Evolutionary conservation across 2,329 filamentous ascomycete species (phyloP), one percentile per base, ranked within the genome.

Genomic region (Hymenoscyphus infarciens): DNA sequence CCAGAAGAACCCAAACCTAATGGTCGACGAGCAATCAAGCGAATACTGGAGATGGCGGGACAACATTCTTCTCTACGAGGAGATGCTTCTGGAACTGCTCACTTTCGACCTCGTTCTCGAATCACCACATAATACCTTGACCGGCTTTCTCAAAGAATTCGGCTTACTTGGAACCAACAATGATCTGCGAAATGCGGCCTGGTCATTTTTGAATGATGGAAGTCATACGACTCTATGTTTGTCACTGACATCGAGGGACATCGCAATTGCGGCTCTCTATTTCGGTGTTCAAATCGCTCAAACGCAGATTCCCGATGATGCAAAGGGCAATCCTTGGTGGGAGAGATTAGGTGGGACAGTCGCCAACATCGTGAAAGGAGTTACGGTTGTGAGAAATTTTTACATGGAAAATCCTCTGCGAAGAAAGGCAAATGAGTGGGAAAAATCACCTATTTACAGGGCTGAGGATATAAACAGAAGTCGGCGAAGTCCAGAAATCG

Each of bases 41-140:
- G 95, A 99, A 74, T 99, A 95, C 75, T 99, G 95, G 95, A 87
- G 90, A 72, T 99, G 95, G 95, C 86, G 92, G 65, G 95, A 99
- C 74, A 95, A 89, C 63, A 96, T 99, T 62, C 80, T 98, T 15
- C 88, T 90, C 68, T 92, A 96, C 73, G 95, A 99, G 77, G 95
- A 98, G 74, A 81, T 94, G 53, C 89, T 99, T 79, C 83, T 99
- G 16, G 95, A 98, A 75, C 87, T 87, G 55, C 81, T 99, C 19
- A 98, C 93, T 64, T 99, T 99, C 75, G 95, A 99, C 74, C 81
- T 99, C 55, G 91, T 93, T 76, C 82, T 97, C 31, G 90, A 96
- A 68, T 91, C 92, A 64, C 94, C 95, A 0, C 95, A 98, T 75
- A 87, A 88, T 63, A 85, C 89, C 63, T 85, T 98, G 31, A 95